Percentiles rank a stretch among this genome's conserved stretches.
Evolutionary conservation across 106 monocot species (phyloP).

Genomic region (Ottelia alismoides): DNA sequence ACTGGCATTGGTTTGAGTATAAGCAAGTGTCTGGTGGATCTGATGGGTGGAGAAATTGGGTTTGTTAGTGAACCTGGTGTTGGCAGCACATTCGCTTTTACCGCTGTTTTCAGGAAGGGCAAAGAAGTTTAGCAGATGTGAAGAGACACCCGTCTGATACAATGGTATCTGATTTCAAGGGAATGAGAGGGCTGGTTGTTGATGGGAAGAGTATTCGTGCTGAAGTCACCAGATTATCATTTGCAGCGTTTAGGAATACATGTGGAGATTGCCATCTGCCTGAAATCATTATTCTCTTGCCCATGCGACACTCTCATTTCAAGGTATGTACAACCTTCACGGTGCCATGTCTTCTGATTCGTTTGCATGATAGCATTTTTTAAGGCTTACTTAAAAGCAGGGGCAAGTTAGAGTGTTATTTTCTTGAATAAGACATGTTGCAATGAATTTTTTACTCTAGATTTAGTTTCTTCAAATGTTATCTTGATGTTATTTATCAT

Average conservation of each 20-base stretch:
- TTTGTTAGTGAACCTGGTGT: constrained; percentile 41
- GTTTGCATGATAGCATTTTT: constrained; percentile 10
- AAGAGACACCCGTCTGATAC: constrained; percentile 26
- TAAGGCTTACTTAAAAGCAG: no score
- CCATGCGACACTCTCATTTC: constrained; percentile 12
- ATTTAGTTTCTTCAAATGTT: no score
- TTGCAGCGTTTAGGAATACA: constrained; percentile 49
- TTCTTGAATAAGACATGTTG: no score
- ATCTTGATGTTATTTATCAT: no score
- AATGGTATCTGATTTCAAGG: constrained; percentile 25
- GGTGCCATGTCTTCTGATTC: constrained; percentile 1
- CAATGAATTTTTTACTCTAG: no score
- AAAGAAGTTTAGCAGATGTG: constrained; percentile 18
- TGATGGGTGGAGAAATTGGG: constrained; percentile 61
- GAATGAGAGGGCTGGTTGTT: constrained; percentile 49
- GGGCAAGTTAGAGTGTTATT: no score
- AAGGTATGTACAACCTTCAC: no score
- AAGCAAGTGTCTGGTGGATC: constrained; percentile 54
- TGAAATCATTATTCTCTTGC: constrained; percentile 16
- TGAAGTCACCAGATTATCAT: constrained; percentile 42
- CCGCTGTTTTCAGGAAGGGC: constrained; percentile 30
- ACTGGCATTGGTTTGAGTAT: constrained; percentile 83
- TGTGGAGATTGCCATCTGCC: constrained; percentile 24
- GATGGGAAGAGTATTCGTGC: constrained; percentile 45
- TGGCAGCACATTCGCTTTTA: constrained; percentile 64